Evolutionary conservation across 2,329 filamentous ascomycete species (phyloP), one percentile per base, ranked within the genome.

Genomic region (Alternaria sp.): DNA sequence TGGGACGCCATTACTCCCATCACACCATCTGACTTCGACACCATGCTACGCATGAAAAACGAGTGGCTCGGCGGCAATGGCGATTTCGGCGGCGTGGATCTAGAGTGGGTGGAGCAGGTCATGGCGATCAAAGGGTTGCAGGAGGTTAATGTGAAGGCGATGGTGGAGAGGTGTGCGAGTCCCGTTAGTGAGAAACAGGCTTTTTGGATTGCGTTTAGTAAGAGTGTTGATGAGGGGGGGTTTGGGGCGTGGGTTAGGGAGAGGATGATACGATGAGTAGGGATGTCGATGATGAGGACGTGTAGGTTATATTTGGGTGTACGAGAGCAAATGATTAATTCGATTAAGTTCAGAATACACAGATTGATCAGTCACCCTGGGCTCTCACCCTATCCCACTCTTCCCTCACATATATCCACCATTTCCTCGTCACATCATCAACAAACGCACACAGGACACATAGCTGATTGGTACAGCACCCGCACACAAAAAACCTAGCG

Each of bases 101-200:
- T 90, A 63, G 84, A 87, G 54, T 90, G 88, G 88, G 82, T 86
- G 44, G 82, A 83, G 62, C 85, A 89, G 70, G 71, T 90, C 63
- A 81, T 85, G 15, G 78, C 79, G 30, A 78, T 90, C 25, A 82
- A 79, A 44, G 83, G 83, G 0, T 71, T 89, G 65, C 75, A 81
- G 61, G 81, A 84, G 33, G 64, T 90, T 45, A 83, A 84, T 33
- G 83, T 90, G 4, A 76, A 81, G 25, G 83, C 87, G 4, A 80
- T 88, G 25, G 82, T 88, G 14, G 85, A 87, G 66, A 82, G 85
- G 67, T 85, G 87, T 74, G 84, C 86, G 3, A 78, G 82, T 25
- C 85, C 86, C 2, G 82, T 82, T 58, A 87, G 84, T 18, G 83
- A 84, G 60, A 83, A 83, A 47, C 86, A 88, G 84, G 82, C 86